Percentiles rank a stretch among this genome's conserved stretches.
phyloP scores from a whole-genome alignment of 345 rosid genomes.

The Euphorbia pulcherrima region DNA sequence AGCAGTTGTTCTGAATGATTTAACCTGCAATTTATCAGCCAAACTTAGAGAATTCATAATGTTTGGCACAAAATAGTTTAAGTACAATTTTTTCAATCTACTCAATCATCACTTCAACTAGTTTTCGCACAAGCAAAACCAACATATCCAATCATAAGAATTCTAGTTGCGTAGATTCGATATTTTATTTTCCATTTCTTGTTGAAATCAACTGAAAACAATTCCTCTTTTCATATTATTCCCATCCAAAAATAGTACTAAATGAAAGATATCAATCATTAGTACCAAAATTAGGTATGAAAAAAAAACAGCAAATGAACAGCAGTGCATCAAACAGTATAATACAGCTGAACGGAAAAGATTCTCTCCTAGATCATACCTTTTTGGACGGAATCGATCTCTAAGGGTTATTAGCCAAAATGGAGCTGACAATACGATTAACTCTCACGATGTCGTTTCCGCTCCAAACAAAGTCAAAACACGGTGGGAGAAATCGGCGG shows the following conservation, averaged over 20 bases:
- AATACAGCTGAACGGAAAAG: neutral
- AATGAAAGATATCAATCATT: too few relatives aligned
- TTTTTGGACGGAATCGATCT: constrained; percentile 51
- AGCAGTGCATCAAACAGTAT: too few relatives aligned
- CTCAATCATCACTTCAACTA: neutral
- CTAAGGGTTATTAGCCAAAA: constrained; percentile 65
- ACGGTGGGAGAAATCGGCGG: constrained; percentile 76
- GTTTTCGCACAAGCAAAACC: constrained; percentile 1
- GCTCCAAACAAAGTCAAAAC: constrained; percentile 86
- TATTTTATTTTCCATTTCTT: neutral
- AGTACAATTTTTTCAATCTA: neutral
- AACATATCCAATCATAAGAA: neutral
- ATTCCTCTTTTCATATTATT: too few relatives aligned
- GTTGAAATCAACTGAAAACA: too few relatives aligned
- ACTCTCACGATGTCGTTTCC: constrained; percentile 46
- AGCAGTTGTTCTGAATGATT: constrained; percentile 39
- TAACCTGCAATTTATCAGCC: constrained; percentile 40
- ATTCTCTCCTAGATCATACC: constrained; percentile 29
- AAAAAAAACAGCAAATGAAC: too few relatives aligned
- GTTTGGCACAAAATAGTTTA: neutral
- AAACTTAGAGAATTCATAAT: neutral
- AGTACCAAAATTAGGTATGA: too few relatives aligned
- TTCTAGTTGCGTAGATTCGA: too few relatives aligned
- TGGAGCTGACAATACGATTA: constrained; percentile 37
- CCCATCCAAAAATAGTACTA: too few relatives aligned